phyloP scores from a whole-genome alignment of 1,139 yeast species.

The Zygosaccharomyces pseudobailii region DNA sequence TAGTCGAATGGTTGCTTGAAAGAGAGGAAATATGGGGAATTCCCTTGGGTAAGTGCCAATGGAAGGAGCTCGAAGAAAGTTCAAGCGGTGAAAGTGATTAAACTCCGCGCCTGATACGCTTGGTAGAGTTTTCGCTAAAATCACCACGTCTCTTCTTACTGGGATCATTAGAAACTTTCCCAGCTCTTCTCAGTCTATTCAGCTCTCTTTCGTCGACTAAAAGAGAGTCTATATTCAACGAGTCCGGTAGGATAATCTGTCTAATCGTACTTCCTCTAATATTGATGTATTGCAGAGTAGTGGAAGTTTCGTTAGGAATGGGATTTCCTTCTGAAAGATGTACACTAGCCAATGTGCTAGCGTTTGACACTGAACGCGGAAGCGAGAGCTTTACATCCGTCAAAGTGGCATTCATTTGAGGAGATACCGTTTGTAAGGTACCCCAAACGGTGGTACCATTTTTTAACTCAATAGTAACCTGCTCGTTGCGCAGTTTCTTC shows the following conservation, averaged over 20 bases:
- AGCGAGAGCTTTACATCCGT: constrained; percentile 58
- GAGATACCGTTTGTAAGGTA: constrained; percentile 74
- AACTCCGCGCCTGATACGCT: constrained; percentile 35
- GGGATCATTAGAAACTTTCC: constrained; percentile 23
- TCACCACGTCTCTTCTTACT: constrained; percentile 34
- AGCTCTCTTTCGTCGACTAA: constrained; percentile 49
- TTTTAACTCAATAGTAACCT: constrained; percentile 87
- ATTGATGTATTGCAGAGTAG: constrained; percentile 72
- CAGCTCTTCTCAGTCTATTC: constrained; percentile 26
- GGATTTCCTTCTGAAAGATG: constrained; percentile 20
- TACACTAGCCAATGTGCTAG: constrained; percentile 26
- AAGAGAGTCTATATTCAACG: constrained; percentile 73
- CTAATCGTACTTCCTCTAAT: constrained; percentile 89
- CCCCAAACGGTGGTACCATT: constrained; percentile 78
- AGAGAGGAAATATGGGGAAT: constrained; percentile 33
- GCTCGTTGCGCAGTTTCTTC: constrained; percentile 82
- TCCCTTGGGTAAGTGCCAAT: constrained; percentile 31
- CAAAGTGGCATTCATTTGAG: constrained; percentile 86
- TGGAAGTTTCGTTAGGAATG: constrained; percentile 47
- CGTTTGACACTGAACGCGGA: constrained; percentile 14
- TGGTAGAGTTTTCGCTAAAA: constrained; percentile 21
- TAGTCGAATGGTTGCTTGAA: constrained; percentile 28
- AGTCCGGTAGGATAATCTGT: constrained; percentile 81
- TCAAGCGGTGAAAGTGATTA: constrained; percentile 11
- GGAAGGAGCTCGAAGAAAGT: constrained; percentile 23